Evolutionary conservation across 208 protist genomes (phyloP), one percentile per base, ranked within the genome.

Genomic region (Acanthamoeba royreba): DNA sequence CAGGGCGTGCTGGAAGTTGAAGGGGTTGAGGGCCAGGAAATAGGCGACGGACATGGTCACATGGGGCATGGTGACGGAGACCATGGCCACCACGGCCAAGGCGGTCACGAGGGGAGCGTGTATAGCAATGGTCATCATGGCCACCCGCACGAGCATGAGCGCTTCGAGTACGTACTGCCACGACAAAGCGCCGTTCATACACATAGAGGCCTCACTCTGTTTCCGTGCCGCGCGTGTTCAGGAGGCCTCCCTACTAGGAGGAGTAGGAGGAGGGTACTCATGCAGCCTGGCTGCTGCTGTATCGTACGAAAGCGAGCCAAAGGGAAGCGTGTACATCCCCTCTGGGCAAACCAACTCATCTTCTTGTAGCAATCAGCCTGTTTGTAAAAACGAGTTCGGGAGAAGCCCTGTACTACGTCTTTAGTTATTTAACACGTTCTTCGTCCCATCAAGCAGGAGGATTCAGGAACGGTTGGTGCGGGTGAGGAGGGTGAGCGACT

Each of bases 81-180:
- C 4, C 66, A 79, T 38, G 66, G 72, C 72, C 72, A 83, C 72
- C 72, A 83, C 72, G 42, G 72, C 72, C 72, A 83, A 43, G 28
- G 72, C 72, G 72, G 72, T 43, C 72, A 83, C 40, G 72, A 83
- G 40, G 72, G 72, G 35, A 22, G 63, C 63, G 63, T 77, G 63
- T 83, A 83, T 43, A 83, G 72, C 72, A 83, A 83, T n/a, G 72
- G 72, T 13, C 72, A 83, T 43, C 72, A 83, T n/a, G 72, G 72
- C 72, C 72, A 83, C 42, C 72, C 72, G 72, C 72, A 83, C 42
- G 72, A 83, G 40, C 72, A 83, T 43, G 72, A 83, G 8, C 72
- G 72, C 72, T 83, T n/a, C n/a, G n/a, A n/a, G n/a, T n/a, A n/a
- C n/a, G n/a, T n/a, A n/a, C n/a, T n/a, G n/a, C n/a, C n/a, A n/a